Base-by-base conservation (phyloP, 2,329 filamentous ascomycete species). In the Epichloe sylvatica region DNA sequence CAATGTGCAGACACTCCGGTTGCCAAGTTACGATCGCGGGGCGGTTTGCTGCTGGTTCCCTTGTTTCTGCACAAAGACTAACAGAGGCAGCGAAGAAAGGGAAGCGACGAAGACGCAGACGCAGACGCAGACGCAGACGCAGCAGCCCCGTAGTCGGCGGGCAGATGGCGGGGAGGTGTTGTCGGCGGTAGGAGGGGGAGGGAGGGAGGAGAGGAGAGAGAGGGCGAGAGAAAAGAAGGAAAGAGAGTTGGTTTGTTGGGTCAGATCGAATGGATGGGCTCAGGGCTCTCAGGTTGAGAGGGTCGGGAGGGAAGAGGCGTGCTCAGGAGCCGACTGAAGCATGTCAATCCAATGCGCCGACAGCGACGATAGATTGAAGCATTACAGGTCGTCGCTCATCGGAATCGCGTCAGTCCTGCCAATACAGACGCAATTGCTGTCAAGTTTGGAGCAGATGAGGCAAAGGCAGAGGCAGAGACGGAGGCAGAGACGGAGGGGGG, bases 351-450 rank as follows among this genome's bases (percentile, higher is more conserved):
- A 49, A 51, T 49, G 53, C 51, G 54, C 51, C 52, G 37, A 49
- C 47, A 54, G 53, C 41, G 49, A 48, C 52, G 49, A 47, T 50
- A 53, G 48, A 45, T 46, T 51, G 52, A 55, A 56, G 53, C 59
- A 57, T 62, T 58, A 57, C 57, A 58, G 61, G 59, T 58, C 51
- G 57, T 62, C 55, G 52, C 57, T 50, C 40, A 13, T 25, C 45
- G 15, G 36, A 33, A 57, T 55, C 54, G 56, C 53, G 45, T 48
- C 45, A 38, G 38, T 46, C 36, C 45, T 36, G 54, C 52, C 57
- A 53, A 35, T 19, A 53, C 52, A 56, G 56, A 59, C 56, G 58
- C 51, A 53, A 52, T 53, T 57, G 54, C 55, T 58, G 59, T 55
- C 55, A 56, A 47, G 47, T 40, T 39, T 39, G 51, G 41, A 42